Percentiles rank a stretch among this genome's conserved stretches.
phyloP scores from a whole-genome alignment of 495 filamentous ascomycete genomes.

The Neurospora sp. region DNA sequence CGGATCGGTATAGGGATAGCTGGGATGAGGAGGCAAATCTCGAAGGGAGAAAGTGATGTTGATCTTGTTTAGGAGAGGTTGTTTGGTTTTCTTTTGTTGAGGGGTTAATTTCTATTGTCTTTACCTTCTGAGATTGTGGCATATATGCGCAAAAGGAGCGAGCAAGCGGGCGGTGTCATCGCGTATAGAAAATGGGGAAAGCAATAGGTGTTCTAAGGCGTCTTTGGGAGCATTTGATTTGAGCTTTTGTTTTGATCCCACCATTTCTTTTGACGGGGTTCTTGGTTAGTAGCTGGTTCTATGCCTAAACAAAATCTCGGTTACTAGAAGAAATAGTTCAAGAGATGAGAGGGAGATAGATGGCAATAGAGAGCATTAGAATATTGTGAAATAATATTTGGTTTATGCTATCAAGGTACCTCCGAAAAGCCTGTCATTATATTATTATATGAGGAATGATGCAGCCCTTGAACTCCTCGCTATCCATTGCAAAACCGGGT shows the following conservation, averaged over 20 bases:
- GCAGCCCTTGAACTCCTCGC: constrained; percentile 3
- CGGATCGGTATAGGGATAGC: constrained; percentile 27
- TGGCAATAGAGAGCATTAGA: not conserved
- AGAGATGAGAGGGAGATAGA: not conserved
- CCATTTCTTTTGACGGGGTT: not conserved
- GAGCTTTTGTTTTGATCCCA: not conserved
- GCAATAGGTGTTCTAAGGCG: not conserved
- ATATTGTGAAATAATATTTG: not conserved
- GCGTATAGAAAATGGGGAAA: not conserved
- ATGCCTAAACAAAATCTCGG: not conserved
- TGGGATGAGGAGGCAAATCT: constrained; percentile 15
- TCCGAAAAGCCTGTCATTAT: not conserved
- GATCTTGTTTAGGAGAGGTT: not conserved
- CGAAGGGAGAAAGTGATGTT: not conserved
- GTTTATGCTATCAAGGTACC: not conserved
- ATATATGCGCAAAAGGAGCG: not conserved
- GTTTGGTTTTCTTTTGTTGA: not conserved
- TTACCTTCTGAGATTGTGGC: not conserved
- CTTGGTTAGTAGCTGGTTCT: not conserved
- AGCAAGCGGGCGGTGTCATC: not conserved
- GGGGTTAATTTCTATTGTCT: not conserved
- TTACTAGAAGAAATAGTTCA: not conserved
- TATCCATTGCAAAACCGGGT: not conserved
- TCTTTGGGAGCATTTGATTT: not conserved
- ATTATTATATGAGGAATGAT: not conserved